Evolutionary conservation across 257 asterid species (phyloP), one percentile per base, ranked within the genome.

Genomic region (Apocynum venetum): DNA sequence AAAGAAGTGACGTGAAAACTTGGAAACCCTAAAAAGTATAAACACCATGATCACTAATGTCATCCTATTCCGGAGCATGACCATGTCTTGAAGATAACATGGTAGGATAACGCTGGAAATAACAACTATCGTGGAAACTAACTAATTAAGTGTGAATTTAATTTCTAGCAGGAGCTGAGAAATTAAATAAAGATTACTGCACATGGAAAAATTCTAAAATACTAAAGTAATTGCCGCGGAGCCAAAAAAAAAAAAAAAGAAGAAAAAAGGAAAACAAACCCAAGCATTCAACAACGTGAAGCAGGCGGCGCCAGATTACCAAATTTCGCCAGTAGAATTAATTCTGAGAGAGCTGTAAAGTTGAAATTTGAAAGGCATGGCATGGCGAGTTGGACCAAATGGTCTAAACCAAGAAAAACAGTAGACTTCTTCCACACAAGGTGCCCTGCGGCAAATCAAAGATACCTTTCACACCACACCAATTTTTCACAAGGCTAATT

Each of bases 391-490:
- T 80, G 74, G 77, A 76, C 83, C 80, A 60, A 67, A 57, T 53
- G 73, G 79, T 79, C 79, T 79, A 52, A 74, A 79, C 49, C 47
- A 74, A 73, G 85, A 78, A 83, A 76, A 79, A 79, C 41, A 31
- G 43, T 46, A 12, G 76, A 76, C 78, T 66, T 78, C 5, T 75
- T 40, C 76, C 52, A 35, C 38, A 17, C 65, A 53, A 15, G 3
- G 65, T 51, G 56, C 14, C 47, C 47, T 25, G 31, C 31, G 31
- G 31, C 31, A 25, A 19, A 43, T 48, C 44, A 2, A 47, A 77
- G 77, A 75, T 80, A 80, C 82, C 65, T 84, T 84, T 78, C 85
- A 78, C 80, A 82, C 76, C 11, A 2, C 70, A 51, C 15, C 3
- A 57, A 4, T 17, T 10, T 61, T 61, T 8, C 44, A 35, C 13